These are phyloP conservation scores for Salix suchowensis DNA, from an alignment of 345 rosid genomes.

Conservation along the genomic window DNA sequence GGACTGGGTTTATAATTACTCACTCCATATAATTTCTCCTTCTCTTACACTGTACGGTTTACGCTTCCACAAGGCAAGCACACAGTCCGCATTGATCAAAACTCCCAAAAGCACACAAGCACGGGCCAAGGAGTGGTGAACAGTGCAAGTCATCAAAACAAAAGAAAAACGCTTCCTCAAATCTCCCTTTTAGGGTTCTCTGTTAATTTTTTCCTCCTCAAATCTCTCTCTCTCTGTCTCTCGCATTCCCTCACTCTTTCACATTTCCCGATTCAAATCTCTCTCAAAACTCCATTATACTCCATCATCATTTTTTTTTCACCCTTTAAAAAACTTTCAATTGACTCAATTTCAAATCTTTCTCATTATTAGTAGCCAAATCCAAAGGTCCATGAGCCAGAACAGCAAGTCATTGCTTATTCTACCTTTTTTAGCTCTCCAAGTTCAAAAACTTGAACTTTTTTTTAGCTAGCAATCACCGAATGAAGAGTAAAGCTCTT, in stretches of 20 bases:
- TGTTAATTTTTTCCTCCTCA: not conserved
- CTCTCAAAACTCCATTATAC: not conserved
- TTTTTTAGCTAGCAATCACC: not conserved
- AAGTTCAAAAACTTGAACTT: not conserved
- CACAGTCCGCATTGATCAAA: not conserved
- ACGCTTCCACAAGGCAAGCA: not conserved
- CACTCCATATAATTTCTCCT: not conserved
- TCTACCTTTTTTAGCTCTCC: not conserved
- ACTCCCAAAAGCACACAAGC: not conserved
- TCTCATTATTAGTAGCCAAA: slow-evolving; percentile 2
- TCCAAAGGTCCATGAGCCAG: not conserved
- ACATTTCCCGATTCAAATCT: slow-evolving; percentile 3
- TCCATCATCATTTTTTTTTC: not conserved
- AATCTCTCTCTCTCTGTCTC: not conserved
- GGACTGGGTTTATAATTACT: not conserved
- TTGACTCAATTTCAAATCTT: slow-evolving; percentile 7
- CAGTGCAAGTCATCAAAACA: slow-evolving; percentile 2
- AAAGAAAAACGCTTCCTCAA: not conserved
- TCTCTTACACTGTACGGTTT: not conserved
- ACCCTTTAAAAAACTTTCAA: not conserved
- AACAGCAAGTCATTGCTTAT: not conserved
- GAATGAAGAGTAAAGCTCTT: not conserved
- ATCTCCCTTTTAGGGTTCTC: slow-evolving; percentile 2
- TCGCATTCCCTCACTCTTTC: not conserved
- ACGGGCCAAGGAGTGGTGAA: not conserved